Conservation (phyloP, 306 rosid species). For the Pterocarpus macrocarpus region DNA sequence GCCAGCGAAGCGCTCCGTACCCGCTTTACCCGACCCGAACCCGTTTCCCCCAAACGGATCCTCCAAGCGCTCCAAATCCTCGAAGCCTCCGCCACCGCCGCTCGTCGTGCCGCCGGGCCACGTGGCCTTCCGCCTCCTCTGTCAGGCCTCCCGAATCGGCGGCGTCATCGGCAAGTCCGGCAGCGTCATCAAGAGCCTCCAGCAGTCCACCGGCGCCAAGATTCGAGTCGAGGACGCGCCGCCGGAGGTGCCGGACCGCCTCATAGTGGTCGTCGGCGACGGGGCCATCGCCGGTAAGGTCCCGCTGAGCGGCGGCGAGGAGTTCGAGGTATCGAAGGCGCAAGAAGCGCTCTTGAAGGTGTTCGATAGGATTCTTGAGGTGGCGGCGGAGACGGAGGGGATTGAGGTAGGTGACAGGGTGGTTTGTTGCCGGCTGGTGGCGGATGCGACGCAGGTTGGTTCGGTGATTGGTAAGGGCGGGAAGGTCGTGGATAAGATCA, state of each 20-base stretch:
- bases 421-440: slow-evolving; percentile 83
- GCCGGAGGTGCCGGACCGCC: slow-evolving; percentile 77
- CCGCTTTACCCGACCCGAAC: slow-evolving; percentile 55
- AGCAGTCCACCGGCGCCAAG: slow-evolving; percentile 81
- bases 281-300: slow-evolving; percentile 46
- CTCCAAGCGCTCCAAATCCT: slow-evolving; percentile 72
- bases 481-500: slow-evolving; percentile 88
- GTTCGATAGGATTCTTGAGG: slow-evolving; percentile 89
- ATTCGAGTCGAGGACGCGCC: slow-evolving; percentile 85
- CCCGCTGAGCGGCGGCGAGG: slow-evolving; percentile 35
- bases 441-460: slow-evolving; percentile 71
- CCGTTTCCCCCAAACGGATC: slow-evolving; percentile 57
- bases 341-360: slow-evolving; percentile 90
- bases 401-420: slow-evolving; percentile 61
- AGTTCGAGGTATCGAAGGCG: slow-evolving; percentile 72
- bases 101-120: slow-evolving; percentile 72
- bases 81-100: slow-evolving; percentile 60
- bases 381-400: slow-evolving; percentile 87
- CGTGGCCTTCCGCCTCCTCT: slow-evolving; percentile 83
- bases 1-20: slow-evolving; percentile 73
- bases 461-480: slow-evolving; percentile 96
- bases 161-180: slow-evolving; percentile 97
- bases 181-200: slow-evolving; percentile 74
- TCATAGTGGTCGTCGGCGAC: slow-evolving; percentile 64
- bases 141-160: slow-evolving; percentile 88